Conservation (phyloP, 139 green algal species). For the Closterium sp. region DNA sequence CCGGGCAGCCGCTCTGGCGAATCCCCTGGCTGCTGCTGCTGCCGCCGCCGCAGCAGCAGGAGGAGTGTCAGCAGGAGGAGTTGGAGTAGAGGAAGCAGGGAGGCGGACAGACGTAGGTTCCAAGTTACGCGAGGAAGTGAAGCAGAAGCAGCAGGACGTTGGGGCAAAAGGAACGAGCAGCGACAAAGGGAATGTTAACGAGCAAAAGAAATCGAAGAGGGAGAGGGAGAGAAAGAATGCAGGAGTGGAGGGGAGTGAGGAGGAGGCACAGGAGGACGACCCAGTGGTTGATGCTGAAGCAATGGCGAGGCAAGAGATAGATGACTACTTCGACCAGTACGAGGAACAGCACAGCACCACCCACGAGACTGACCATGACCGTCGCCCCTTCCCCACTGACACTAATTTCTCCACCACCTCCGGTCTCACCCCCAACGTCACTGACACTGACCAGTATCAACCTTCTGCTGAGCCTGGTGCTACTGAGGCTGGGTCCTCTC, state of each 20-base stretch:
- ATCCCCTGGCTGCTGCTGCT: neutral
- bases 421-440: neutral
- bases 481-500: neutral
- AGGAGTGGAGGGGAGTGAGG: neutral
- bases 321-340: neutral
- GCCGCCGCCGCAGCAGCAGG: neutral
- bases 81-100: neutral
- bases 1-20: neutral
- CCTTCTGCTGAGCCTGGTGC: neutral
- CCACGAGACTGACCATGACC: no score
- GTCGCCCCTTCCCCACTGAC: neutral
- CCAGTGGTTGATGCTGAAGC: neutral
- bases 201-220: neutral
- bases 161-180: neutral
- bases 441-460: no score
- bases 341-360: neutral
- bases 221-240: neutral
- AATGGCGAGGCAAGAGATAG: neutral
- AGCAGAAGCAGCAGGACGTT: neutral
- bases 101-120: neutral
- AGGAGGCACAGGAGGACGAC: neutral
- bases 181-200: neutral
- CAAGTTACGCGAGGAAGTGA: neutral
- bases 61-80: neutral
- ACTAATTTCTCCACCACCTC: neutral